Base-by-base conservation (phyloP, 2,329 filamentous ascomycete genomes). In the Hypocreales sp. region DNA sequence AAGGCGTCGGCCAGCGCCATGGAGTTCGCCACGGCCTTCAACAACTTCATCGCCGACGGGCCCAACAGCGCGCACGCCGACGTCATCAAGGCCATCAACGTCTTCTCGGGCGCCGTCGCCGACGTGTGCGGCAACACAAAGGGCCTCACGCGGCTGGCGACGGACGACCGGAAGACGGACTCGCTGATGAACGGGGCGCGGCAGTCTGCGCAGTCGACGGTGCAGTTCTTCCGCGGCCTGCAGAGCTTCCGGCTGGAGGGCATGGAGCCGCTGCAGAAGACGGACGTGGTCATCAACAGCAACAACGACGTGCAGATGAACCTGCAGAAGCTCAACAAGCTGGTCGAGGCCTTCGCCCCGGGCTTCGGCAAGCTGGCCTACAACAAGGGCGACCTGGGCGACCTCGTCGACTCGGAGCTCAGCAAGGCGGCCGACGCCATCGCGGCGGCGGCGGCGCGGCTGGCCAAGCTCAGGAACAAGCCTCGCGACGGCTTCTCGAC, bases 61-160 rank as follows among this genome's bases (percentile, higher is more conserved):
- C 86, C 87, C 5, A 92, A 86, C 51, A 83, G 81, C 47, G 76
- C 75, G 8, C 83, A 94, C 45, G 72, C 79, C 2, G 86, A 93
- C 33, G 79, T 98, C 34, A 95, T 95, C 53, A 84, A 84, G 48
- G 82, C 83, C 1, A 80, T 93, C 41, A 90, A 83, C 45, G 71
- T 84, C 28, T 94, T 95, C 53, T 68, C 90, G 1, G 82, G 86
- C 13, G 81, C 90, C 4, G 74, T 94, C 36, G 80, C 87, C 2
- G 90, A 98, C 53, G 86, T 95, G 4, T 76, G 93, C 42, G 84
- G 78, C 56, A 98, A 95, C 57, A 86, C 87, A 39, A 98, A 98
- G 61, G 90, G 90, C 57, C 67, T 98, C 27, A 86, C 77, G 5
- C 73, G 90, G 28, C 80, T 98, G 34, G 86, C 90, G 5, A 87